phyloP scores from a whole-genome alignment of 2,329 filamentous ascomycete species.

The Zymoseptoria crescenta region DNA sequence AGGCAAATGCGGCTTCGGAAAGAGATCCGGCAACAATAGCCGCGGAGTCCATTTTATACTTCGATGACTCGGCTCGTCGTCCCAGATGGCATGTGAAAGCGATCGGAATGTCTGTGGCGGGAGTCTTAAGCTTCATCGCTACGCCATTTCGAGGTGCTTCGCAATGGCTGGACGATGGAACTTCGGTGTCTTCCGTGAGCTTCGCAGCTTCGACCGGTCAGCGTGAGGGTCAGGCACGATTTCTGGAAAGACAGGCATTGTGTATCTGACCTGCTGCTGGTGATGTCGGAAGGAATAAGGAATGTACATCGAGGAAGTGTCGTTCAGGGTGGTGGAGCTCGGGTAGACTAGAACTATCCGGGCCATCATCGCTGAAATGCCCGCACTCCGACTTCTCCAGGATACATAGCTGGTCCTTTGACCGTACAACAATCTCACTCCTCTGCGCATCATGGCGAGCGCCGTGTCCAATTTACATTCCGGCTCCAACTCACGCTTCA shows the following conservation, averaged over 20 bases:
- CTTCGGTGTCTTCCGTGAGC: background rate
- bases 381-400: background rate
- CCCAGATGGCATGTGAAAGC: background rate
- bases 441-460: conserved; percentile 14
- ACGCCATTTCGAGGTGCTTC: background rate
- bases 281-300: background rate
- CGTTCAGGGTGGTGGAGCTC: background rate
- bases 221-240: no score
- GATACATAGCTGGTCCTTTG: background rate
- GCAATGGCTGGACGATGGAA: background rate
- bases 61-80: background rate
- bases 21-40: background rate
- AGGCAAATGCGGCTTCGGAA: background rate
- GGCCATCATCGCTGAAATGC: background rate
- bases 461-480: conserved; percentile 17
- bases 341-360: no score
- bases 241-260: no score
- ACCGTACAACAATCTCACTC: background rate
- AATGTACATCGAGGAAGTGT: background rate
- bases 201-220: background rate
- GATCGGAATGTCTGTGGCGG: background rate
- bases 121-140: background rate
- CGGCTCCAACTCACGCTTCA: conserved; percentile 17
- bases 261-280: no score
- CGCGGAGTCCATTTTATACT: background rate